Evolutionary conservation across 306 rosid genomes (phyloP).

Genomic region (Corylus americana): DNA sequence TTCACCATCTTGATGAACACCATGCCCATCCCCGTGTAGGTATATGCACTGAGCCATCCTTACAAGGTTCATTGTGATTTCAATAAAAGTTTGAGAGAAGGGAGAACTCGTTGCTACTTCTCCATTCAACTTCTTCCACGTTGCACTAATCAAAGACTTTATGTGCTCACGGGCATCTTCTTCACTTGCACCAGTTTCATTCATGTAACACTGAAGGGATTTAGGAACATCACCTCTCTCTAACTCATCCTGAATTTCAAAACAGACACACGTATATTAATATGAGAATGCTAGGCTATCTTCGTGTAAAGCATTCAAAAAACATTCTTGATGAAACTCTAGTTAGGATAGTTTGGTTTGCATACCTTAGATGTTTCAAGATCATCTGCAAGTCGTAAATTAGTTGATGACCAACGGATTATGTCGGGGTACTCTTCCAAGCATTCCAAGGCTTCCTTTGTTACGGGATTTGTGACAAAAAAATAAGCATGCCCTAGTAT

Average conservation of each 20-base stretch:
- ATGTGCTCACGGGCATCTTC: conserved; percentile 8
- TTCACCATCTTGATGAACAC: neutral
- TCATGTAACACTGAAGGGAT: conserved; percentile 31
- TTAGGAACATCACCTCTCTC: conserved; percentile 25
- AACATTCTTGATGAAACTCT: neutral
- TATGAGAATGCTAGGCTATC: neutral
- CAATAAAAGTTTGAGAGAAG: neutral
- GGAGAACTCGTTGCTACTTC: neutral
- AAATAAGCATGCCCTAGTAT: conserved; percentile 6
- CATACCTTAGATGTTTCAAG: conserved; percentile 19
- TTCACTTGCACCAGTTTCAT: conserved; percentile 15
- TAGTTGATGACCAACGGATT: neutral
- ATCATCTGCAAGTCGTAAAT: conserved; percentile 30
- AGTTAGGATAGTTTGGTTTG: neutral
- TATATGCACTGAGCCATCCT: conserved; percentile 19
- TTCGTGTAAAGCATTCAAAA: neutral
- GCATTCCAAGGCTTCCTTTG: neutral
- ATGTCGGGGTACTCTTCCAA: conserved; percentile 5
- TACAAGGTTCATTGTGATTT: conserved; percentile 1
- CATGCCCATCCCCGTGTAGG: conserved; percentile 11
- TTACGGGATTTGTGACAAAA: neutral
- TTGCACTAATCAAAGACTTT: conserved; percentile 2
- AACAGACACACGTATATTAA: neutral
- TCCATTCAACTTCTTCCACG: conserved; percentile 23
- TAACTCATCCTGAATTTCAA: conserved; percentile 3